Evolutionary conservation across 768 basidiomycete species (phyloP).

Genomic region (Auricularia heimuer): DNA sequence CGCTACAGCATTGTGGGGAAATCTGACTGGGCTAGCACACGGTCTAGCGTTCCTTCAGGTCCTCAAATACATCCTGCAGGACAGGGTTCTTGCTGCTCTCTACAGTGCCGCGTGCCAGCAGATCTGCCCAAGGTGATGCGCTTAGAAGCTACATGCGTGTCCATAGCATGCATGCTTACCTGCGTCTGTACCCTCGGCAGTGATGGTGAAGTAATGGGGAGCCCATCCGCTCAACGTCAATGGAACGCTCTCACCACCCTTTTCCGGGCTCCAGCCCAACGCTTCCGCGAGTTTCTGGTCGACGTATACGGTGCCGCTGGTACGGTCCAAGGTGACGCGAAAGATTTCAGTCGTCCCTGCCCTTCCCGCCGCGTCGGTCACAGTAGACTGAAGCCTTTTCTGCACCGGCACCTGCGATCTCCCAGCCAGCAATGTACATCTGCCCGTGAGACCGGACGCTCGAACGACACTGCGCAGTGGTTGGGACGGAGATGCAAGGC

Average conservation of each 20-base stretch:
- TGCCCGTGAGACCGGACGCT: no score
- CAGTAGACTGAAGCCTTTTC: neutral
- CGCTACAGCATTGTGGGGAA: no score
- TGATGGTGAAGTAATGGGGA: conserved; percentile 15
- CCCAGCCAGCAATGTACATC: no score
- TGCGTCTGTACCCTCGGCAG: conserved; percentile 13
- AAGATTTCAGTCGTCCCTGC: conserved; percentile 17
- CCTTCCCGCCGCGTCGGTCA: neutral
- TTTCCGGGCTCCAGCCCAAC: conserved; percentile 12
- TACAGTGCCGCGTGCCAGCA: neutral
- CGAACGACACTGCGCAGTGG: no score
- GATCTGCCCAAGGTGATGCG: neutral
- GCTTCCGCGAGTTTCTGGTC: conserved; percentile 13
- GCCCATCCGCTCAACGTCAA: conserved; percentile 13
- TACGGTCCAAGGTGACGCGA: conserved; percentile 50
- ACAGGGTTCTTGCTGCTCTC: neutral
- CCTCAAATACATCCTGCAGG: neutral
- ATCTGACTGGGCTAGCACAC: no score
- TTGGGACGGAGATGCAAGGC: no score
- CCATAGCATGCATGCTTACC: conserved; percentile 2
- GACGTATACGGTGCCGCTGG: conserved; percentile 29
- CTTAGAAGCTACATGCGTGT: neutral
- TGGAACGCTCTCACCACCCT: neutral
- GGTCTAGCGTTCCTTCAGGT: neutral
- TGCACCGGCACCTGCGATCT: neutral